A percentile compares a stretch with the other conserved stretches of the same genome.
These are phyloP conservation scores for Ogataea kodamae DNA, from an alignment of 805 yeast genomes.

Conservation along the genomic window DNA sequence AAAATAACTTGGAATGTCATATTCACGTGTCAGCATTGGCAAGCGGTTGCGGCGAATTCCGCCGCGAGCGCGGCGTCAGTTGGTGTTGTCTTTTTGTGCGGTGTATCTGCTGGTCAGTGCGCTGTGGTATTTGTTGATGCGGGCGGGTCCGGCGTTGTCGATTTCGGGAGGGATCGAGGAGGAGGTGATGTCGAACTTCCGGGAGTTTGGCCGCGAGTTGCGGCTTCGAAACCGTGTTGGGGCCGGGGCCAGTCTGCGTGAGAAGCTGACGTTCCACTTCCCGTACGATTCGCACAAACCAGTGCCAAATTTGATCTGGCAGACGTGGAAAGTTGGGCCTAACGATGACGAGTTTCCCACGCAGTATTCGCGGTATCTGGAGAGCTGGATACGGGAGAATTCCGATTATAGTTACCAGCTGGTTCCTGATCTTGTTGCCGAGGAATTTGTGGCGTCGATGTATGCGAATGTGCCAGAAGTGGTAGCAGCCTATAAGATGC, in stretches of 20 bases:
- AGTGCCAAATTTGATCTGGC: constrained; percentile 86
- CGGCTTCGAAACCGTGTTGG: constrained; percentile 18
- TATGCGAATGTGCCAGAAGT: constrained; percentile 76
- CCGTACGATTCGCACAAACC: constrained; percentile 67
- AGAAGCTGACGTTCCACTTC: constrained; percentile 63
- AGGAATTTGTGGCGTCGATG: constrained; percentile 52
- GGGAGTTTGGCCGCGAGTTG: constrained; percentile 13
- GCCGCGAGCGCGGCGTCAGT: too few relatives aligned
- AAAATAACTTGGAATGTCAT: constrained; percentile 1
- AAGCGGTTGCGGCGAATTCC: too few relatives aligned
- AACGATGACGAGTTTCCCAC: constrained; percentile 56
- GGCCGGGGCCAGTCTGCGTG: constrained; percentile 34
- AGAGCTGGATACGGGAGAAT: constrained; percentile 63
- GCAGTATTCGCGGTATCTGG: constrained; percentile 45
- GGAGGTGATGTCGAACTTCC: constrained; percentile 18
- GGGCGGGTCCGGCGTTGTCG: too few relatives aligned
- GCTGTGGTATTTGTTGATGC: too few relatives aligned
- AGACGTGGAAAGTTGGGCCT: constrained; percentile 80
- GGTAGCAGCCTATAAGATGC: constrained; percentile 61
- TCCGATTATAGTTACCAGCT: constrained; percentile 67
- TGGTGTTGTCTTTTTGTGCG: constrained; percentile 8
- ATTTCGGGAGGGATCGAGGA: constrained; percentile 9
- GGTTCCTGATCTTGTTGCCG: constrained; percentile 59
- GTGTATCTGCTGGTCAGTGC: constrained; percentile 7
- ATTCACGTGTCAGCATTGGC: too few relatives aligned